These are phyloP conservation scores for Fraxinus sp. DNA, from an alignment of 305 asterid genomes.

Conservation along the genomic window DNA sequence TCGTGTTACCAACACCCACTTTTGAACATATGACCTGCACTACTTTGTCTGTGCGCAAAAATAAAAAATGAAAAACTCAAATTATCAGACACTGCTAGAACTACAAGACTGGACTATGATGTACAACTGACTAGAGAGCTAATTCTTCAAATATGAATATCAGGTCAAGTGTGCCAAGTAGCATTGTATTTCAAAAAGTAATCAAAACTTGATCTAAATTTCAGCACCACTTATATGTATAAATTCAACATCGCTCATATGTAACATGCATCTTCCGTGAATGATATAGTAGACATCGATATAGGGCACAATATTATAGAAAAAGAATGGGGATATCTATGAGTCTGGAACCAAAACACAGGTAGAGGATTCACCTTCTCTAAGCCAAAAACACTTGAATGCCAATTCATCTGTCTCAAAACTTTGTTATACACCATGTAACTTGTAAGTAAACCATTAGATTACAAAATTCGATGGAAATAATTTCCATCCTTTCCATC, in stretches of 20 bases:
- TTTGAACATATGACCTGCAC: background rate
- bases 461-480: slow-evolving; percentile 1
- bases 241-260: background rate
- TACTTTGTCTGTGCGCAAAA: background rate
- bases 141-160: background rate
- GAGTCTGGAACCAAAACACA: too few species aligned
- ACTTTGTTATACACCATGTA: background rate
- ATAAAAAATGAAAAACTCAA: background rate
- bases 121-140: background rate
- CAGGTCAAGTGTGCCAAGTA: background rate
- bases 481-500: background rate
- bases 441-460: slow-evolving; percentile 3
- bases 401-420: background rate
- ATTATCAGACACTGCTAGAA: background rate
- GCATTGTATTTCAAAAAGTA: background rate
- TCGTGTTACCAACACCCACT: background rate
- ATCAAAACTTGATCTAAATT: background rate
- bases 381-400: background rate
- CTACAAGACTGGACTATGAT: background rate
- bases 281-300: background rate
- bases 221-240: background rate
- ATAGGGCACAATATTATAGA: background rate
- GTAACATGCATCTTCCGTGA: background rate
- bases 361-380: background rate
- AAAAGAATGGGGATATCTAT: background rate